A percentile compares a stretch with the other conserved stretches of the same genome.
Evolutionary conservation across 1,139 yeast species (phyloP).

Genomic region (Zygoascus sp.): DNA sequence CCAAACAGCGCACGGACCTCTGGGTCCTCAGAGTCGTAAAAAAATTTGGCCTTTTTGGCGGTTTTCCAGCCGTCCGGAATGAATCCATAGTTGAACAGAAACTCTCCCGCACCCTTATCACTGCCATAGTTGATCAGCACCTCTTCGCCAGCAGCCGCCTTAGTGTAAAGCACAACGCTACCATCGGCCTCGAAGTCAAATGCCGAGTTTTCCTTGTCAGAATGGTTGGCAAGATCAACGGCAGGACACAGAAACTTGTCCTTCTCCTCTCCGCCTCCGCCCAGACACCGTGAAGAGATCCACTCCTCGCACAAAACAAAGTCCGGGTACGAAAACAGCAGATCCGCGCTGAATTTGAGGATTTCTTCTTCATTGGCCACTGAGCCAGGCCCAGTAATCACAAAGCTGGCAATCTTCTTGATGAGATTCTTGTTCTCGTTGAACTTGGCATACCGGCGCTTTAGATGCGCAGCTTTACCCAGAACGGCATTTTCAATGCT

Average conservation of each 20-base stretch:
- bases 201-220: constrained; percentile 29
- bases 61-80: constrained; percentile 27
- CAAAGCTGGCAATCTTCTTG: constrained; percentile 19
- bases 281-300: constrained; percentile 31
- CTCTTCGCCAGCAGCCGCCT: constrained; percentile 23
- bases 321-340: constrained; percentile 19
- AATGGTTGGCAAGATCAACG: constrained; percentile 38
- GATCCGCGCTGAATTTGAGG: constrained; percentile 7
- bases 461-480: constrained; percentile 27
- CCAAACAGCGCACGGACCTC: constrained; percentile 15
- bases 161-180: constrained; percentile 24
- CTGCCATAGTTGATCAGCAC: constrained; percentile 38
- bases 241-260: constrained; percentile 33
- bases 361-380: constrained; percentile 1
- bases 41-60: constrained; percentile 19
- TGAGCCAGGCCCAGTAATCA: constrained; percentile 14
- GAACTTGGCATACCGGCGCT: constrained; percentile 25
- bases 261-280: constrained; percentile 7
- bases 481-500: constrained; percentile 31
- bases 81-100: constrained; percentile 40
- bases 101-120: constrained; percentile 35
- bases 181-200: constrained; percentile 32
- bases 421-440: constrained; percentile 22
- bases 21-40: constrained; percentile 25
- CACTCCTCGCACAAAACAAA: constrained; percentile 34